phyloP scores from a whole-genome alignment of 2,329 filamentous ascomycete genomes.

The Harringtonia lauricola region DNA sequence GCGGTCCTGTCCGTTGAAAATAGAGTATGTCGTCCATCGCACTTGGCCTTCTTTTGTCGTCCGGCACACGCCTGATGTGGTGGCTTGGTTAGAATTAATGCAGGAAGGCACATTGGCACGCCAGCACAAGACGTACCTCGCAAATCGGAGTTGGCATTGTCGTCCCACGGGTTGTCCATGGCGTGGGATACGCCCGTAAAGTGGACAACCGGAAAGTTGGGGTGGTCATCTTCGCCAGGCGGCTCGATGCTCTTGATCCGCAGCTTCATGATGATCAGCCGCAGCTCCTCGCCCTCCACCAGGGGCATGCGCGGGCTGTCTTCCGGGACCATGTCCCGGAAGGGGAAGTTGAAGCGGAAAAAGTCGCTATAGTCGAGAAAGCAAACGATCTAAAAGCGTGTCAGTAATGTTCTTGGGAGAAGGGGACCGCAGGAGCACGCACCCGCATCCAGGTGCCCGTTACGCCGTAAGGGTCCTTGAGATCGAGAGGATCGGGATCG shows the following conservation, averaged over 20 bases:
- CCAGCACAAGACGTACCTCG: slow-evolving; percentile 35
- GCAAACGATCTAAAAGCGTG: slow-evolving; percentile 25
- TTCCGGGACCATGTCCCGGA: slow-evolving; percentile 25
- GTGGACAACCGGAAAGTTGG: slow-evolving; percentile 52
- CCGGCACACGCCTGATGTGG: slow-evolving; percentile 42
- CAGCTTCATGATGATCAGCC: slow-evolving; percentile 59
- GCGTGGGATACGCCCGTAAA: slow-evolving; percentile 54
- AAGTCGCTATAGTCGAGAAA: slow-evolving; percentile 62
- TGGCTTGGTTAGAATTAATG: not conserved
- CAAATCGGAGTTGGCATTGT: slow-evolving; percentile 56
- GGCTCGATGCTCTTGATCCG: slow-evolving; percentile 48
- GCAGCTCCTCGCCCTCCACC: slow-evolving; percentile 53
- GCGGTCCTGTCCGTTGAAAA: slow-evolving; percentile 52
- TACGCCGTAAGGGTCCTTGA: slow-evolving; percentile 57
- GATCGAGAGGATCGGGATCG: not conserved
- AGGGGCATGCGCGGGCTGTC: slow-evolving; percentile 40
- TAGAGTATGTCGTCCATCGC: slow-evolving; percentile 60
- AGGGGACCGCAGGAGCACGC: slow-evolving; percentile 15
- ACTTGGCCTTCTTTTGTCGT: slow-evolving; percentile 61
- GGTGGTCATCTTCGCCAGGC: slow-evolving; percentile 45
- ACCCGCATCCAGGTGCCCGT: slow-evolving; percentile 63
- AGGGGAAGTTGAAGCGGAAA: slow-evolving; percentile 59
- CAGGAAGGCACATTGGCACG: not conserved
- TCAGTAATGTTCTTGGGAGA: not conserved
- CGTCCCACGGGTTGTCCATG: slow-evolving; percentile 54